Base-by-base conservation (phyloP, 169 alveolate species). In the Cryptosporidium sp. region DNA sequence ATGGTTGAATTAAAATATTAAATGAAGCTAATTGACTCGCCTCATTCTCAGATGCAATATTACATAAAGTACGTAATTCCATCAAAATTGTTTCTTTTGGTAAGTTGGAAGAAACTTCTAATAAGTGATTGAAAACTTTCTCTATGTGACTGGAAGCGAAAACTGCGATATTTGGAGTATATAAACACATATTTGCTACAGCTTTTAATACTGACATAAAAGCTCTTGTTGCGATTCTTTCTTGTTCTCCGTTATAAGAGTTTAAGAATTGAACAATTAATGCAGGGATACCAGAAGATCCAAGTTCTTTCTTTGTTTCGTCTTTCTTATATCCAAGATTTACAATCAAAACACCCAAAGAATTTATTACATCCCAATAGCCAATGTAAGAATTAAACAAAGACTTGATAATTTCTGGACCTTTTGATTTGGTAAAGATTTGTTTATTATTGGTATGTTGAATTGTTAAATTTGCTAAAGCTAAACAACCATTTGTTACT, bases 41-140 rank as follows among this genome's bases (percentile, higher is more conserved):
- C 48, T 94, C 97, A 85, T 95, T 95, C 87, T 96, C 98, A 94
- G 95, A 94, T 87, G 95, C 97, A 37, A 96, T 93, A 89, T 96
- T 96, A 31, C 96, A 93, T 70, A 96, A 92, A 1, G 97, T 94
- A 39, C 96, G 96, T 91, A 95, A 91, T 39, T 97, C 97, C 35
- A 95, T 80, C 35, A 62, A 26, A 3, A 80, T 60, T 18, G 89
- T 80, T 23, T 80, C 89, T 33, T 80, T 80, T 42, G 89, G 89
- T 9, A 80, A 48, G 21, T 62, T 80, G 6, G 18, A 51, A 18
- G 89, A 80, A 6, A 80, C 75, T 52, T 80, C 52, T 5, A 80
- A 18, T 39, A 80, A 29, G 31, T 80, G 89, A 23, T 80, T 67
- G 29, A 80, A 80, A 3, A 80, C 89, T 12, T n/a, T 62, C 37